Conservation (phyloP, 2,329 filamentous ascomycete genomes). For the Hypoxylon sp. region DNA sequence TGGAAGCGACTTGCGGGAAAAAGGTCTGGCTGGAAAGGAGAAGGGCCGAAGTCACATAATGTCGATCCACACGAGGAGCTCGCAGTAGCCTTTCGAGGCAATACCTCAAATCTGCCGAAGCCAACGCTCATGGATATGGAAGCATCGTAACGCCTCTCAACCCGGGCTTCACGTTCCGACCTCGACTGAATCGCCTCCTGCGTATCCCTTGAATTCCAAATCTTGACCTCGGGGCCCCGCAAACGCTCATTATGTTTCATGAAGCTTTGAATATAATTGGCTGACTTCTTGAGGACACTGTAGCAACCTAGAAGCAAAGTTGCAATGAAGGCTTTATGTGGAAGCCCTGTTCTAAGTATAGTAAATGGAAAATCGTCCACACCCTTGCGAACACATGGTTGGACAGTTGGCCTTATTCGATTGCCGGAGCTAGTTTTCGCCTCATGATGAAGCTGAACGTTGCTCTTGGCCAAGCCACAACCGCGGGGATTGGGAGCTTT, state of each 20-base stretch:
- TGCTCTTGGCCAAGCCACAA: neutral
- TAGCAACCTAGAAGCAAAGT: neutral
- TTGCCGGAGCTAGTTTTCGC: neutral
- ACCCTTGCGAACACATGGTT: neutral
- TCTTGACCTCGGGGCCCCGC: neutral
- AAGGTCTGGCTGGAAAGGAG: slow-evolving; percentile 1
- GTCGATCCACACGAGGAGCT: neutral
- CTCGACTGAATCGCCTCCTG: neutral
- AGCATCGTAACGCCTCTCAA: neutral
- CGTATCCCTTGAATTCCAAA: slow-evolving; percentile 15
- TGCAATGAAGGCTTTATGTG: neutral
- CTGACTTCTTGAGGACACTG: neutral
- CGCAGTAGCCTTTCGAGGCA: slow-evolving; percentile 8
- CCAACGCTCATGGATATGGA: slow-evolving; percentile 7
- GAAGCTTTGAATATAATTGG: neutral
- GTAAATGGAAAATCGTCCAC: neutral
- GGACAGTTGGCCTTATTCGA: neutral
- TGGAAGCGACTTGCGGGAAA: slow-evolving; percentile 6
- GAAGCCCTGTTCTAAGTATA: neutral
- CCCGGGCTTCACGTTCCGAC: slow-evolving; percentile 2
- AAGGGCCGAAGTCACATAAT: slow-evolving; percentile 31
- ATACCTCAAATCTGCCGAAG: slow-evolving; percentile 10
- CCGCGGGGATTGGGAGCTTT: neutral
- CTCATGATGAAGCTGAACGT: neutral
- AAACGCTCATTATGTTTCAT: neutral